Base-by-base conservation (phyloP, 176 grass and related monocot species). In the Avena sativa region DNA sequence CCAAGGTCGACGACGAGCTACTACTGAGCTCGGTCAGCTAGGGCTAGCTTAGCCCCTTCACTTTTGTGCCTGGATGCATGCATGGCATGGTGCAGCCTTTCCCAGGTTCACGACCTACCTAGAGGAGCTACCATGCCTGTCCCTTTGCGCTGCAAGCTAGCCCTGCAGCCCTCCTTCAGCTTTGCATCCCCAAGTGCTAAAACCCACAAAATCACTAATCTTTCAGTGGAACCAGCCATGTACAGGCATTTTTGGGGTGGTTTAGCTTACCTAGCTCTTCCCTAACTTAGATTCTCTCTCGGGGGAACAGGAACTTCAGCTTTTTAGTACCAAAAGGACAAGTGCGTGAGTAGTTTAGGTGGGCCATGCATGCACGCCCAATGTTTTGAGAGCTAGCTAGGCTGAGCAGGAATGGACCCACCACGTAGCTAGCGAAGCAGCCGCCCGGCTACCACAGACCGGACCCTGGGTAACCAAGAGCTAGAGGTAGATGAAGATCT, bases 1-100 rank as follows among this genome's bases (percentile, higher is more conserved):
- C 85, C 60, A 52, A 44, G 58, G 55, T 28, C 59, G 66, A 67
- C 59, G 66, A 67, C 47, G 89, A 74, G 89, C 86, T 85, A 77
- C 85, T 8, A 58, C 74, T 74, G 78, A 87, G 67, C 85, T 75
- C 25, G 49, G 89, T 85, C 85, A 87, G 75, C 89, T 84, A 60
- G 81, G 89, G 89, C 85, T 74, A 72, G 56, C 80, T 67, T 67
- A 87, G 75, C 63, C 85, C 85, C 81, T 76, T 60, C 82, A 48
- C 51, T 81, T 82, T 85, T 62, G 86, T 88, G 76, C 68, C 60
- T 76, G 76, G 76, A 11, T 53, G 48, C 25, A 11, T 53, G 73
- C 72, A 76, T 71, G 66, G 85, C 81, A 88, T 81, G 86, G 40
- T 15, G 85, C 89, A 88, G 86, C 86, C 86, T 91, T 89, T 77